These are phyloP conservation scores for Atkinsonella hypoxylon DNA, from an alignment of 2,329 filamentous ascomycete genomes.

Conservation along the genomic window DNA sequence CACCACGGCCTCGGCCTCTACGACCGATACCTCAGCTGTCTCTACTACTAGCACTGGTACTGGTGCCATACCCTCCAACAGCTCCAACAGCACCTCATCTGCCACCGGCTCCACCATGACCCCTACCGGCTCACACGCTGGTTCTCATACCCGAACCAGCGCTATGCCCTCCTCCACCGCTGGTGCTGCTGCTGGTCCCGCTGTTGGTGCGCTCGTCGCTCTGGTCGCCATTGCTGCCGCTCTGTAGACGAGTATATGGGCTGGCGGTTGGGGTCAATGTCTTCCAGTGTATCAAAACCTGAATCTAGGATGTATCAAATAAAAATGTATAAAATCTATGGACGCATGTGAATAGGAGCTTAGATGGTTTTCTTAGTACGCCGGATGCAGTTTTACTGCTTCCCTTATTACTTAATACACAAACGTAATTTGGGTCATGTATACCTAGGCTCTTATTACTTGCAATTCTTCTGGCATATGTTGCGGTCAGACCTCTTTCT, in stretches of 20 bases:
- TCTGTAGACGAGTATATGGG: constrained; percentile 16
- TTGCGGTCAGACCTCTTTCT: not conserved
- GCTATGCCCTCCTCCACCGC: not conserved
- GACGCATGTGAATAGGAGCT: not conserved
- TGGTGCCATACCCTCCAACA: too few relatives aligned
- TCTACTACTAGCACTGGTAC: too few relatives aligned
- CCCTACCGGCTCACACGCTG: not conserved
- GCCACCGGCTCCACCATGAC: constrained; percentile 5
- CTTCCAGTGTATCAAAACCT: not conserved
- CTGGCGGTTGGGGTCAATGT: not conserved
- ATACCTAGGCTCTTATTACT: too few relatives aligned
- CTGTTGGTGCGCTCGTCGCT: constrained; percentile 18
- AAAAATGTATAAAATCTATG: constrained; percentile 1
- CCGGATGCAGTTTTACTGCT: constrained; percentile 1
- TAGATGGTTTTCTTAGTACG: not conserved
- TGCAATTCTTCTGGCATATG: too few relatives aligned
- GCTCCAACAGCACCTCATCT: constrained; percentile 5
- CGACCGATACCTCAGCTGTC: too few relatives aligned
- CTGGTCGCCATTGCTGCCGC: constrained; percentile 20
- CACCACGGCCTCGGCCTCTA: not conserved
- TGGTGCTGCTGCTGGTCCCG: constrained; percentile 2
- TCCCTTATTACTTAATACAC: constrained; percentile 3
- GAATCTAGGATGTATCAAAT: not conserved
- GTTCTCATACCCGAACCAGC: not conserved
- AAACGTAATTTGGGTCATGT: not conserved